A percentile compares a stretch with the other conserved stretches of the same genome.
Conservation (phyloP, 148 eudicot genomes). For the Rhododendron molle region DNA sequence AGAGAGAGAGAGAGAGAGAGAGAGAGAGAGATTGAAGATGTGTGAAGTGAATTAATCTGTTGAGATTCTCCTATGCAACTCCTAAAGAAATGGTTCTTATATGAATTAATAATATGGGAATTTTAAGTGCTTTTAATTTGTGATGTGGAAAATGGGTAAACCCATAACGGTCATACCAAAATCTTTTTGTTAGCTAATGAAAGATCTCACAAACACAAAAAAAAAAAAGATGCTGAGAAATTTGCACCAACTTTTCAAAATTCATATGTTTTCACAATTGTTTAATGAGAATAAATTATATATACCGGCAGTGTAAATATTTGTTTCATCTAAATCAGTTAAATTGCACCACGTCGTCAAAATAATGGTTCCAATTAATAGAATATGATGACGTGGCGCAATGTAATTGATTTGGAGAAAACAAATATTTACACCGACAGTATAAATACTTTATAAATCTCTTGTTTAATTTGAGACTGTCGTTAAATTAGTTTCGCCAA, state of each 20-base stretch:
- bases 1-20: not conserved
- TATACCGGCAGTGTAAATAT: too few relatives aligned
- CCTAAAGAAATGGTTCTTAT: not conserved
- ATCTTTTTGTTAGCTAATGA: not conserved
- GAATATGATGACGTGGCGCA: too few relatives aligned
- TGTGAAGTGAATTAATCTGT: not conserved
- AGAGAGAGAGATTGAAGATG: not conserved
- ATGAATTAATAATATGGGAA: not conserved
- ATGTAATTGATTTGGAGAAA: too few relatives aligned
- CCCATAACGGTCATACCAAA: not conserved
- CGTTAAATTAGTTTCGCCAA: too few relatives aligned
- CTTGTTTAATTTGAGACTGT: too few relatives aligned
- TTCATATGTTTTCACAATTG: too few relatives aligned
- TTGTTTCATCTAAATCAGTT: too few relatives aligned
- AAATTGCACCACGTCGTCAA: too few relatives aligned
- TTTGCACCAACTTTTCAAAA: not conserved
- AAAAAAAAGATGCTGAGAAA: not conserved
- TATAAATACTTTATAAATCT: too few relatives aligned
- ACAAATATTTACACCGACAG: too few relatives aligned
- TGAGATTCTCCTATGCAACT: not conserved
- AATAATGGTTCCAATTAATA: too few relatives aligned
- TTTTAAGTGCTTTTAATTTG: not conserved
- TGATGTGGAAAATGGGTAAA: not conserved
- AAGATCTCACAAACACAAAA: not conserved
- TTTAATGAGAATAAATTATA: too few relatives aligned